Evolutionary conservation across 352 stramenopile genomes (phyloP).

Genomic region (Phytopythium kandeliae): DNA sequence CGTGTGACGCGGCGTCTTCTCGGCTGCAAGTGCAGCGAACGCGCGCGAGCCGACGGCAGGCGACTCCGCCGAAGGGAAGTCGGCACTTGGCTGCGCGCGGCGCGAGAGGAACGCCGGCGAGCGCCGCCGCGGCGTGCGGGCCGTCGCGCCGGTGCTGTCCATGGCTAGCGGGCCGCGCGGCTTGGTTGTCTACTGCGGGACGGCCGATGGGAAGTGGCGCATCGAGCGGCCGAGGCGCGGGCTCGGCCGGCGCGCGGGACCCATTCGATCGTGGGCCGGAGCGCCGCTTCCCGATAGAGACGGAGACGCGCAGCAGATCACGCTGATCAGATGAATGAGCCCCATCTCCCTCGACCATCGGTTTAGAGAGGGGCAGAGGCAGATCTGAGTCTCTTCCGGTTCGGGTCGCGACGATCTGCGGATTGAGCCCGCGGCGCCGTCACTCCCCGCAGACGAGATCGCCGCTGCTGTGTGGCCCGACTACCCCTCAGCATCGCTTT

Average conservation of each 20-base stretch:
- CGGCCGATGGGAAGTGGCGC: background rate
- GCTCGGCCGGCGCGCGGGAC: background rate
- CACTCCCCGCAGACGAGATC: too few relatives aligned
- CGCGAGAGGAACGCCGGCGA: conserved; percentile 14
- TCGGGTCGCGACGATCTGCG: too few relatives aligned
- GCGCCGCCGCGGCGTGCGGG: conserved; percentile 55
- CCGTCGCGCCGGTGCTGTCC: conserved; percentile 78
- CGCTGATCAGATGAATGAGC: too few relatives aligned
- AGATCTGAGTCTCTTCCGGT: too few relatives aligned
- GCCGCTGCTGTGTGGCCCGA: too few relatives aligned
- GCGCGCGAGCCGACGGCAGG: conserved; percentile 21
- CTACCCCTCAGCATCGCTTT: too few relatives aligned
- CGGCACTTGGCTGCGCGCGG: conserved; percentile 7
- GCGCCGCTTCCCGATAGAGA: conserved; percentile 1
- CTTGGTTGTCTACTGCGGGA: background rate
- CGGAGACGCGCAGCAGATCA: background rate
- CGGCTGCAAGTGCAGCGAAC: conserved; percentile 19
- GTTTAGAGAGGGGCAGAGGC: too few relatives aligned
- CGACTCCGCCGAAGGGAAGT: conserved; percentile 17
- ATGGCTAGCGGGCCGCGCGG: conserved; percentile 18
- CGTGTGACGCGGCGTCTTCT: conserved; percentile 50
- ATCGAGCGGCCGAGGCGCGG: background rate
- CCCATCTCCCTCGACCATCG: too few relatives aligned
- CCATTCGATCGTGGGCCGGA: background rate
- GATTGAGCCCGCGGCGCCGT: too few relatives aligned